Percentiles rank a stretch among this genome's conserved stretches.
phyloP scores from a whole-genome alignment of 2,329 filamentous ascomycete species.

The Myriangium duriaei region DNA sequence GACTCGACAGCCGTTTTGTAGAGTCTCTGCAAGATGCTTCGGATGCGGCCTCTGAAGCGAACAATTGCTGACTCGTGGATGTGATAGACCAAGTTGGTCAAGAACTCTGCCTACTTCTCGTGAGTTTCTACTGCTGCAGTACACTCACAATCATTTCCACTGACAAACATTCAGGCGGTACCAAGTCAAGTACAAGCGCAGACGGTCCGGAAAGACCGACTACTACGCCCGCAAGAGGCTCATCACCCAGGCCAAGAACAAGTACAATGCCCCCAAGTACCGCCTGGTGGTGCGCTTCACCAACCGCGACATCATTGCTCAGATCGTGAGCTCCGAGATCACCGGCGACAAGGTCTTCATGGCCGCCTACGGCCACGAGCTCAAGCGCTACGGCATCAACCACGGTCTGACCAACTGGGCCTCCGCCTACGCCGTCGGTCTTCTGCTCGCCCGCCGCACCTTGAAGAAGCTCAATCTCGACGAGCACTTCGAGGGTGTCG shows the following conservation, averaged over 20 bases:
- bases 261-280: conserved; percentile 99
- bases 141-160: conserved; percentile 5
- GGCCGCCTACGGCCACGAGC: conserved; percentile 91
- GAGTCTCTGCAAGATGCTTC: conserved; percentile 99
- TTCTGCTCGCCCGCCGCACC: conserved; percentile 90
- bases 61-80: conserved; percentile 97
- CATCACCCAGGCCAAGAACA: conserved; percentile 99
- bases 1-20: conserved; percentile 17
- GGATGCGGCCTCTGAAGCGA: conserved; percentile 80
- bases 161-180: conserved; percentile 52
- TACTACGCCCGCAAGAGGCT: conserved; percentile 99
- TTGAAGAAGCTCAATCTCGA: conserved; percentile 95
- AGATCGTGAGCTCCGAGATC: conserved; percentile 95
- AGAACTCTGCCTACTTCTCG: conserved; percentile 99
- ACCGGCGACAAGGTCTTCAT: conserved; percentile 93
- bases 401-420: conserved; percentile 99
- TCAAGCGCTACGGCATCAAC: conserved; percentile 91
- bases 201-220: conserved; percentile 94
- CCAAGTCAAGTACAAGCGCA: conserved; percentile 99
- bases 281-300: conserved; percentile 78
- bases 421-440: conserved; percentile 90
- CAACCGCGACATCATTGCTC: conserved; percentile 94
- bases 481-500: conserved; percentile 85
- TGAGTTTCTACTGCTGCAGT: conserved; percentile 41
- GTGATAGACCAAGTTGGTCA: conserved; percentile 78